Base-by-base conservation (phyloP, 306 rosid genomes). In the Inga leiocalycina region DNA sequence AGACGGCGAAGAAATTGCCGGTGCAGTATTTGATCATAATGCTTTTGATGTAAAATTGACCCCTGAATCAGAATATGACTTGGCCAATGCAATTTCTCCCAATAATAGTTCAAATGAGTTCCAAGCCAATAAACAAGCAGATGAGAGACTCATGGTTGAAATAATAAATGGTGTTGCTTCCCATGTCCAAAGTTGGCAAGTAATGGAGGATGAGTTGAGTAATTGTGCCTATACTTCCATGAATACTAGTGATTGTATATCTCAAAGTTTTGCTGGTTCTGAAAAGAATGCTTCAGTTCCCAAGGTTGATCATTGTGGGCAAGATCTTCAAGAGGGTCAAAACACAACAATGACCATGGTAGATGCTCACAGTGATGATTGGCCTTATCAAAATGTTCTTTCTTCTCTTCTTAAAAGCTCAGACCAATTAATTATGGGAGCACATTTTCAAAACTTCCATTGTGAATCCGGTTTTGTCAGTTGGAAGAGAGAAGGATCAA, bases 161-260 rank as follows among this genome's bases (percentile, higher is more conserved):
- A 88, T 67, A 76, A 66, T 81, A 49, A 91, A 85, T 78, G 85
- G 87, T 30, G 88, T 81, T 62, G 84, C 89, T 82, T 91, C 93
- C 62, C 94, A 86, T 86, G 90, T 89, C 52, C 97, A 91, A 81
- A 89, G 88, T 89, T 92, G 97, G 98, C 94, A 89, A 80, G 76
- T 91, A 44, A 81, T 92, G 87, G 97, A 91, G 69, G 98, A 94
- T 49, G 97, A 91, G 71, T 56, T 89, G 37, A 89, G 94, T 83
- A 92, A 92, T 66, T 84, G 92, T 78, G 82, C 87, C 61, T 91
- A 71, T 75, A 88, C 91, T 70, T 94, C 97, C 75, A 84, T 91
- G 94, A 92, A 88, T 82, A 89, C 98, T n/a, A 92, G 95, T 80
- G 98, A 94, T 54, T 90, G 98, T 66, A 89, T 94, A 88, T 94